Percentiles rank a stretch among this genome's conserved stretches.
Evolutionary conservation across 441 rosid genomes (phyloP).

Genomic region (Gossypium gossypioides): DNA sequence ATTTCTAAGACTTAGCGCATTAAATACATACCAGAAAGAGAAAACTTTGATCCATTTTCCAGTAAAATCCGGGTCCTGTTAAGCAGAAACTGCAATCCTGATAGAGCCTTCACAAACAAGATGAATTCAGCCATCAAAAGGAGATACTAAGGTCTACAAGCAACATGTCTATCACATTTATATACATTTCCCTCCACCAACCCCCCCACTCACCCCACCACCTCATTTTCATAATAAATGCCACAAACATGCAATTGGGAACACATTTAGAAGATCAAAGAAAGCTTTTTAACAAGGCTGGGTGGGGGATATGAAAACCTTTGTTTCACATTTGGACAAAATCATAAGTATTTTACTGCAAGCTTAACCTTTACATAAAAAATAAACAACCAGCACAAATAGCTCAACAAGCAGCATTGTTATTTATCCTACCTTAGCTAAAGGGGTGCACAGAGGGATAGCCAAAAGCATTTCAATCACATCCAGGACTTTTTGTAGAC

Average conservation of each 20-base stretch:
- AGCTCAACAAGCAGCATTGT: slow-evolving; percentile 1
- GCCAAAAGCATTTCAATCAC: slow-evolving; percentile 61
- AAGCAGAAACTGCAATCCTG: slow-evolving; percentile 78
- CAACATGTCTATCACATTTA: neutral
- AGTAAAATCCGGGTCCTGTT: slow-evolving; percentile 42
- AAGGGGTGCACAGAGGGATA: slow-evolving; percentile 66
- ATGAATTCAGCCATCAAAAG: slow-evolving; percentile 10
- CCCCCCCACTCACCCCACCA: neutral
- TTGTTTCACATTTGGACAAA: neutral
- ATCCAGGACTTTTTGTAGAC: slow-evolving; percentile 67
- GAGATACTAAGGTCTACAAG: neutral
- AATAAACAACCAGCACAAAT: neutral
- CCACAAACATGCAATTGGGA: neutral
- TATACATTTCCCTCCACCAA: neutral
- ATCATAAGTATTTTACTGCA: neutral
- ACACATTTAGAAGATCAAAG: neutral
- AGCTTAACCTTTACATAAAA: slow-evolving; percentile 6
- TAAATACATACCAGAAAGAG: slow-evolving; percentile 54
- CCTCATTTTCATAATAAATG: neutral
- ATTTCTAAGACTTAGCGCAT: neutral
- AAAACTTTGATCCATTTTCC: slow-evolving; percentile 64
- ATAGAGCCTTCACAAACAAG: slow-evolving; percentile 51
- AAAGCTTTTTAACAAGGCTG: neutral
- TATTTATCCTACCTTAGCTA: slow-evolving; percentile 66
- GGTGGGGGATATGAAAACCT: neutral